Evolutionary conservation across 495 filamentous ascomycete genomes (phyloP).

Genomic region (Podospora pseudopauciseta): DNA sequence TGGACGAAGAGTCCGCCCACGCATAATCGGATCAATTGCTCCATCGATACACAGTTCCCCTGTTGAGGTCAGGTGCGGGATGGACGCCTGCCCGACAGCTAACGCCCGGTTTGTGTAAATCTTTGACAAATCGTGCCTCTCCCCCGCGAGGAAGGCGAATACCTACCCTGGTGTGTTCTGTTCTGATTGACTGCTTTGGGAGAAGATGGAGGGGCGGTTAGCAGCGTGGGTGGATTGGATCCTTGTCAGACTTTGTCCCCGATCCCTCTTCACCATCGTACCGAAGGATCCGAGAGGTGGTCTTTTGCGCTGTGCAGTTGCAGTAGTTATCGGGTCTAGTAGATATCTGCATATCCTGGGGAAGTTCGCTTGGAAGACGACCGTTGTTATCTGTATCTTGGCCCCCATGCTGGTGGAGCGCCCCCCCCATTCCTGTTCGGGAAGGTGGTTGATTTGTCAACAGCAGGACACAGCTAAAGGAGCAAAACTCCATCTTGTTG

Average conservation of each 20-base stretch:
- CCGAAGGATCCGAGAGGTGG: background rate
- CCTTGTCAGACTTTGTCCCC: background rate
- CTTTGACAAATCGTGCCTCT: background rate
- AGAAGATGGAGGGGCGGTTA: background rate
- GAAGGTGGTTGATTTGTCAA: background rate
- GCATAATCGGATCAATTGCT: background rate
- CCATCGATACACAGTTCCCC: background rate
- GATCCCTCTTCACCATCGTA: background rate
- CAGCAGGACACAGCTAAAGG: background rate
- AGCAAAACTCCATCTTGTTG: background rate
- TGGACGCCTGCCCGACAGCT: background rate
- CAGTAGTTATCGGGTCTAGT: background rate
- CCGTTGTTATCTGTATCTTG: background rate
- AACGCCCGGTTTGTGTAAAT: background rate
- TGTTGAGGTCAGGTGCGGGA: background rate
- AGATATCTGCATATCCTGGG: background rate
- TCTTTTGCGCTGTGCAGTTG: background rate
- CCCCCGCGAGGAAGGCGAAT: background rate
- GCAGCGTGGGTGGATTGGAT: background rate
- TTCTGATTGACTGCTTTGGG: background rate
- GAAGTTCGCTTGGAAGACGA: background rate
- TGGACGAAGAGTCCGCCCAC: background rate
- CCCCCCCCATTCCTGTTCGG: background rate
- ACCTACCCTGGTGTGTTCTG: background rate
- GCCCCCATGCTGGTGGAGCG: background rate